Evolutionary conservation across 1,139 yeast species (phyloP), one percentile per base, ranked within the genome.

Genomic region (Lodderomyces pseudojiufengensis): DNA sequence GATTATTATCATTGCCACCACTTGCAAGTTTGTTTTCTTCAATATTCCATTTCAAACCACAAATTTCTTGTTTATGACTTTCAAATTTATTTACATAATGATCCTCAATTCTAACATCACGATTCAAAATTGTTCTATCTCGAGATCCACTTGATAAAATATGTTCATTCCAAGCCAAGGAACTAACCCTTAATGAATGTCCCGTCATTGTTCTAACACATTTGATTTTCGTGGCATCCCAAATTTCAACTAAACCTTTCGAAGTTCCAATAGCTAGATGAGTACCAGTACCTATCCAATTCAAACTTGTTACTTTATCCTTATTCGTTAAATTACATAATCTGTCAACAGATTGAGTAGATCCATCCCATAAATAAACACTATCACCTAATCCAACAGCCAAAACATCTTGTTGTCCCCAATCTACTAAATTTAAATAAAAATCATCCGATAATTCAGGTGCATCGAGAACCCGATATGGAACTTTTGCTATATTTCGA

Each of bases 381-480:
- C 86, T 75, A 38, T 85, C 80, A 0, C 95, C 95, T 31, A 92
- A 67, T 0, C 97, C 97, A 8, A 92, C 98, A 0, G 95, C 96
- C 26, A 92, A 63, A 21, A 85, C 65, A 57, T 90, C 95, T 44
- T 83, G 88, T 24, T 86, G 78, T 0, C 97, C 96, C 99, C 99
- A 92, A 57, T 92, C 97, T 2, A 92, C 85, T 41, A 92, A 66
- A 54, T 92, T 94, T 30, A 88, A 70, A 55, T 92, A 92, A 54
- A 90, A 92, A 57, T 92, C 97, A 56, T 94, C 98, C 9, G 88
- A 85, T 26, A 94, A 66, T 41, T 88, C 95, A 0, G 98, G 99
- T 0, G 99, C 99, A 62, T 92, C 98, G 31, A 92, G 72, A 3
- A 92, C 97, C 41, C 96, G 72, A 54, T 84, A 88, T 0, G 98